A percentile compares a stretch with the other conserved stretches of the same genome.
These are phyloP conservation scores for Ostreobium quekettii DNA, from an alignment of 139 green algal genomes.

Conservation along the genomic window DNA sequence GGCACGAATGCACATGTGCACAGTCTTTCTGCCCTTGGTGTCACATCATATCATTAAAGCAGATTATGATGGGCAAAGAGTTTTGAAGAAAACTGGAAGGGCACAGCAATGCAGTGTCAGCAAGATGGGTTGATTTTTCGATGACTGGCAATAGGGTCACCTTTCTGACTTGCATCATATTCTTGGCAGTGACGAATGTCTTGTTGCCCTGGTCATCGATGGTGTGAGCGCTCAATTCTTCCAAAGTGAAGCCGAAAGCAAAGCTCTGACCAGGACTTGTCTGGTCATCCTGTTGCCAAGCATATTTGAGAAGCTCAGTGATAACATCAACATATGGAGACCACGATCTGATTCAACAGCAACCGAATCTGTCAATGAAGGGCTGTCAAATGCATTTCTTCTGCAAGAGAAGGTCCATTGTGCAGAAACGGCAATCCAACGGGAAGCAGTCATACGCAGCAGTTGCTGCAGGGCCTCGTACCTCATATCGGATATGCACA, in stretches of 20 bases:
- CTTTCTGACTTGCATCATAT: slow-evolving; percentile 76
- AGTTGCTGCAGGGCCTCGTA: slow-evolving; percentile 20
- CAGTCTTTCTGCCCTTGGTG: too few species aligned
- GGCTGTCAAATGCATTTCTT: not conserved
- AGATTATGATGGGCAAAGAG: too few species aligned
- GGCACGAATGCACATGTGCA: too few species aligned
- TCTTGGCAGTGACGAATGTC: slow-evolving; percentile 68
- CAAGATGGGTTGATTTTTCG: too few species aligned
- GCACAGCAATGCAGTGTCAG: too few species aligned
- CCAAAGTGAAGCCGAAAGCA: slow-evolving; percentile 64
- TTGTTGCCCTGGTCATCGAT: slow-evolving; percentile 65
- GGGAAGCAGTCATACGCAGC: not conserved
- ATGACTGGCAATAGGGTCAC: too few species aligned
- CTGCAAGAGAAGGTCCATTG: not conserved
- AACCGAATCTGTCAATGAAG: not conserved
- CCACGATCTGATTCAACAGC: not conserved
- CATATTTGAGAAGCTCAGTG: not conserved
- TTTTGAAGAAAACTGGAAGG: too few species aligned
- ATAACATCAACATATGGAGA: not conserved
- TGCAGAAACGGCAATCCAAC: not conserved
- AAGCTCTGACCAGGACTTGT: slow-evolving; percentile 24
- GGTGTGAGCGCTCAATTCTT: slow-evolving; percentile 69
- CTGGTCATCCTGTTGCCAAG: not conserved
- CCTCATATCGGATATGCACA: slow-evolving; percentile 83
- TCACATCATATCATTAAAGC: too few species aligned